These are phyloP conservation scores for Tulasnella sp. DNA, from an alignment of 768 basidiomycete species.

Conservation along the genomic window DNA sequence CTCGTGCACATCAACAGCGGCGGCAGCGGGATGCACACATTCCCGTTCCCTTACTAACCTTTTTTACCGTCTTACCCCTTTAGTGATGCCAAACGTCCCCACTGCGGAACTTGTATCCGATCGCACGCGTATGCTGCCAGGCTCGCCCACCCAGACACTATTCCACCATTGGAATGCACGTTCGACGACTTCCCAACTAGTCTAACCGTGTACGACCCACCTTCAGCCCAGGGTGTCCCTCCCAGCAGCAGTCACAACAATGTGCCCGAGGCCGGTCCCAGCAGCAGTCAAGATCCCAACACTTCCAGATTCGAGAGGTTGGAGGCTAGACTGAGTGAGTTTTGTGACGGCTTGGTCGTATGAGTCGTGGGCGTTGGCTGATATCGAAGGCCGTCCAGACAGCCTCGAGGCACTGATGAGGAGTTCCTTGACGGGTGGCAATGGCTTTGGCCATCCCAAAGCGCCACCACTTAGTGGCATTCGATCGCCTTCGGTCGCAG, in stretches of 20 bases:
- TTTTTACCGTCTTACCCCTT: background rate
- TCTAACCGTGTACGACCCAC: constrained; percentile 1
- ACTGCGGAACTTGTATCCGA: constrained; percentile 72
- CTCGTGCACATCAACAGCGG: background rate
- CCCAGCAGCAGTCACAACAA: background rate
- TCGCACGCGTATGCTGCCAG: constrained; percentile 69
- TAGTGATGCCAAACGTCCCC: constrained; percentile 73
- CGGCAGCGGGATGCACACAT: background rate
- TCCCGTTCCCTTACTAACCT: background rate
- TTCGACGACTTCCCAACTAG: constrained; percentile 57
- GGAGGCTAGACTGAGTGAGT: constrained; percentile 26
- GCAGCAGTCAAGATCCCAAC: constrained; percentile 8
- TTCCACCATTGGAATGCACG: constrained; percentile 69
- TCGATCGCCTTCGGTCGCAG: constrained; percentile 3
- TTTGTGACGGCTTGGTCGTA: background rate
- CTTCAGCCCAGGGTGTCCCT: background rate
- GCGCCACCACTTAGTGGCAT: background rate
- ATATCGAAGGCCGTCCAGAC: background rate
- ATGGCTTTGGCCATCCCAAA: constrained; percentile 1
- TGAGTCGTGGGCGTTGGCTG: background rate
- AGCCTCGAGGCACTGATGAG: constrained; percentile 6
- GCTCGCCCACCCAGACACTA: constrained; percentile 62
- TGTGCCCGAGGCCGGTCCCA: background rate
- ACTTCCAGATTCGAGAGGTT: constrained; percentile 8
- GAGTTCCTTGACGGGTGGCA: background rate